Percentiles rank a stretch among this genome's conserved stretches.
Evolutionary conservation across 805 yeast genomes (phyloP).

Genomic region (Yarrowia sp.): DNA sequence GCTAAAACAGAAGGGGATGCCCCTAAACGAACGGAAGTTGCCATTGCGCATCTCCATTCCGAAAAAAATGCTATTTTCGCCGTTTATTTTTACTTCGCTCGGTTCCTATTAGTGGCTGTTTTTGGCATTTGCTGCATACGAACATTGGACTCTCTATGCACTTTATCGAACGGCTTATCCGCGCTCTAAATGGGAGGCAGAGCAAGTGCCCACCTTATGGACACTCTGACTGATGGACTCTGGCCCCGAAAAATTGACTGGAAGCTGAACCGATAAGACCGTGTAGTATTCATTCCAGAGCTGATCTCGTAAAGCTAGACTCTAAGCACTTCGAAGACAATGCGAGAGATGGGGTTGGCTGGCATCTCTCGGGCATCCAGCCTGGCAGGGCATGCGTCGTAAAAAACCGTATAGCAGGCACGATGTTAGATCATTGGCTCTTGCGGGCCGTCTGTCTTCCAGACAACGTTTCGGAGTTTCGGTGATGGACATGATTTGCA

Average conservation of each 20-base stretch:
- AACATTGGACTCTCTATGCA: not conserved
- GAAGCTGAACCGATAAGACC: too few species aligned
- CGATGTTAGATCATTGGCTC: slow-evolving; percentile 4
- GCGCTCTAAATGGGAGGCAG: not conserved
- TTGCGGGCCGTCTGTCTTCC: not conserved
- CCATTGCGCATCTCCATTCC: not conserved
- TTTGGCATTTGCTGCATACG: not conserved
- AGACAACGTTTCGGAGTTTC: slow-evolving; percentile 15
- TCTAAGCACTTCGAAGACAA: not conserved
- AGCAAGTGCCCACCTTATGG: not conserved
- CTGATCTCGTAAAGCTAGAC: too few species aligned
- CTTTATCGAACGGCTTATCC: not conserved
- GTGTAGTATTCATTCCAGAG: too few species aligned
- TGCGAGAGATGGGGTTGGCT: not conserved
- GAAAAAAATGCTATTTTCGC: not conserved
- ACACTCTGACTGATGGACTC: too few species aligned
- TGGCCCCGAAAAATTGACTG: too few species aligned
- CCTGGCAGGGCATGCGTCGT: not conserved
- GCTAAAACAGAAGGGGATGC: too few species aligned
- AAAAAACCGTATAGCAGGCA: not conserved
- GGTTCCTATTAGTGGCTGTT: not conserved
- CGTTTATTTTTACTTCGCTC: not conserved
- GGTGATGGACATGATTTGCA: not conserved
- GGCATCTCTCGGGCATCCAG: too few species aligned
- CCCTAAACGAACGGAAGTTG: too few species aligned